Evolutionary conservation across 2,329 filamentous ascomycete species (phyloP).

Genomic region (Alternaria tenuissima): DNA sequence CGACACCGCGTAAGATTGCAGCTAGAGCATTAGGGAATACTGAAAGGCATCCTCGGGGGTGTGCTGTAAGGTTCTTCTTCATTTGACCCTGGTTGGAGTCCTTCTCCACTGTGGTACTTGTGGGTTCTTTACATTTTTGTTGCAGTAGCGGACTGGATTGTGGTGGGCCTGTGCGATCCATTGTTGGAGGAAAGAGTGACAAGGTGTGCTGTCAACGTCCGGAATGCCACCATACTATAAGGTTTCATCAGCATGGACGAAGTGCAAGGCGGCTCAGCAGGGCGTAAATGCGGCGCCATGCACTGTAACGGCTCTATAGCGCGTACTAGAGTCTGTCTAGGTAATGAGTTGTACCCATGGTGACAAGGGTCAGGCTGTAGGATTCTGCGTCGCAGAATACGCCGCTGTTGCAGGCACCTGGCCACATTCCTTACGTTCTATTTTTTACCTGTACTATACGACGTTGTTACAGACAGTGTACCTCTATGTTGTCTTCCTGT

Average conservation of each 20-base stretch:
- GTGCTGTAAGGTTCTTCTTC: neutral
- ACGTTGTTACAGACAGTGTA: too few species aligned
- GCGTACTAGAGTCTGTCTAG: too few species aligned
- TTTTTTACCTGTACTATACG: too few species aligned
- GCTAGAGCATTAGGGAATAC: neutral
- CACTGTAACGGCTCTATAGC: neutral
- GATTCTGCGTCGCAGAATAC: too few species aligned
- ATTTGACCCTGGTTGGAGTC: neutral
- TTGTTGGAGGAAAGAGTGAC: neutral
- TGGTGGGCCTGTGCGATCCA: constrained; percentile 1
- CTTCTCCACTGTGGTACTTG: neutral
- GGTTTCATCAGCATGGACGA: neutral
- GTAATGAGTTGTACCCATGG: too few species aligned
- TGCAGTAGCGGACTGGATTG: constrained; percentile 4
- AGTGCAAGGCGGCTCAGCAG: constrained; percentile 1
- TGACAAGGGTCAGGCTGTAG: too few species aligned
- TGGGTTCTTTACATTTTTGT: neutral
- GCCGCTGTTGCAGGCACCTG: too few species aligned
- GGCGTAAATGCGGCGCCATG: constrained; percentile 1
- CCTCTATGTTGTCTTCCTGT: too few species aligned
- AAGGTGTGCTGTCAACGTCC: neutral
- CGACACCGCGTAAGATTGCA: neutral
- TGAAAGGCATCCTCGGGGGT: neutral
- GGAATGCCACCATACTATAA: neutral
- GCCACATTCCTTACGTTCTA: too few species aligned